Percentiles rank a stretch among this genome's conserved stretches.
Conservation (phyloP, 1,284 basidiomycete genomes). For the Microbotryum lychnidis-dioicae region DNA sequence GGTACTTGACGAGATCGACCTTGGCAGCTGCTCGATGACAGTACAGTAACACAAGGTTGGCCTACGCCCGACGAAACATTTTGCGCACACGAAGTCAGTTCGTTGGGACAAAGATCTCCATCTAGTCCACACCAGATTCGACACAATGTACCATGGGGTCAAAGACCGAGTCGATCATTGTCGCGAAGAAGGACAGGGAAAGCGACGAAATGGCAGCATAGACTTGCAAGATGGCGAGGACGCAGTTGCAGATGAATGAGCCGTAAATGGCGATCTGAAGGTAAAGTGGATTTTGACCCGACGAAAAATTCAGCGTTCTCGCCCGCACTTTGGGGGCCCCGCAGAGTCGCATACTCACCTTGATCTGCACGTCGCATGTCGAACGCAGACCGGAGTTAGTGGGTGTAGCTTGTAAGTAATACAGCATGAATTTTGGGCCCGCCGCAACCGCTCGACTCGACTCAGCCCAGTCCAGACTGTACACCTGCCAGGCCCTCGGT, state of each 20-base stretch:
- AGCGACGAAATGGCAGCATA: slow-evolving; percentile 74
- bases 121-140: not conserved
- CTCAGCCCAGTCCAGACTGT: not conserved
- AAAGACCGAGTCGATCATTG: slow-evolving; percentile 54
- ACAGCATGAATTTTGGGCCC: not conserved
- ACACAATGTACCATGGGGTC: slow-evolving; percentile 51
- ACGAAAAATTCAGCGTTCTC: slow-evolving; percentile 49
- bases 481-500: not conserved
- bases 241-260: slow-evolving; percentile 67
- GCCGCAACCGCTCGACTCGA: not conserved
- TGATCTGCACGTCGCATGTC: slow-evolving; percentile 31
- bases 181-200: slow-evolving; percentile 72
- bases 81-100: not conserved
- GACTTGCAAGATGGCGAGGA: slow-evolving; percentile 44
- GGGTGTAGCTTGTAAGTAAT: not conserved
- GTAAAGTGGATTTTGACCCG: slow-evolving; percentile 39
- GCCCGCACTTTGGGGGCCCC: too few relatives aligned
- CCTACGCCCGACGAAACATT: slow-evolving; percentile 36
- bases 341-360: not conserved
- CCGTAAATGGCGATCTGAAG: slow-evolving; percentile 66
- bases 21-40: slow-evolving; percentile 64
- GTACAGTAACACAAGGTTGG: slow-evolving; percentile 76
- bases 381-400: not conserved
- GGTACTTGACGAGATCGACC: slow-evolving; percentile 49
- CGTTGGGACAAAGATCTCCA: not conserved